phyloP scores from a whole-genome alignment of 768 basidiomycete genomes.

The Ramaria rubella region DNA sequence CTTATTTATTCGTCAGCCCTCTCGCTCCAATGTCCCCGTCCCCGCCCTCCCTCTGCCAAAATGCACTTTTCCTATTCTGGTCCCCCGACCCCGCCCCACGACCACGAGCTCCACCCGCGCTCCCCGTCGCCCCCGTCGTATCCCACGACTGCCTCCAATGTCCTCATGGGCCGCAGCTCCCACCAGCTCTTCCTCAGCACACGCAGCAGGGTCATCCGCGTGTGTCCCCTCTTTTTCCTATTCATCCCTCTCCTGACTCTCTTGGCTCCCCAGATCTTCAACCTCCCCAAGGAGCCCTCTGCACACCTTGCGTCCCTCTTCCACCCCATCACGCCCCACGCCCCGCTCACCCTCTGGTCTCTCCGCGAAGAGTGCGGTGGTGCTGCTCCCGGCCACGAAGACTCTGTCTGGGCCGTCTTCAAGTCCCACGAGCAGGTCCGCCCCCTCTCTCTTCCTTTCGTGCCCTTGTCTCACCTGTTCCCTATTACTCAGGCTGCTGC shows the following conservation, averaged over 20 bases:
- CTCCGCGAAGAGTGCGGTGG: constrained; percentile 28
- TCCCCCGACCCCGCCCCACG: not conserved
- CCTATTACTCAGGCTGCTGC: constrained; percentile 41
- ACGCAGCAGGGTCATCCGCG: constrained; percentile 49
- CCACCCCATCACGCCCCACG: constrained; percentile 33
- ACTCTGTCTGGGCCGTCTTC: constrained; percentile 52
- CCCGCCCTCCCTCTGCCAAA: not conserved
- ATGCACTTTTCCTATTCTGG: not conserved
- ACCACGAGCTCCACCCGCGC: not conserved
- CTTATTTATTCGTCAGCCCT: not conserved
- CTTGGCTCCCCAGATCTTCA: constrained; percentile 12
- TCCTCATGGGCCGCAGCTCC: constrained; percentile 9
- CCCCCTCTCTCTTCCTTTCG: constrained; percentile 11
- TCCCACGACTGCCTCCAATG: constrained; percentile 6
- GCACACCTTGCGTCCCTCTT: constrained; percentile 26
- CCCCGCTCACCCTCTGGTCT: constrained; percentile 45
- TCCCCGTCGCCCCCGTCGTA: constrained; percentile 2
- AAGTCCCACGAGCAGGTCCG: constrained; percentile 56
- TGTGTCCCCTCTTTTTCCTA: constrained; percentile 26
- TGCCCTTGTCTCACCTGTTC: constrained; percentile 5
- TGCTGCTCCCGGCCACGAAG: constrained; percentile 17
- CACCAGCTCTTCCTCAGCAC: constrained; percentile 36
- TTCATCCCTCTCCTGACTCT: constrained; percentile 5
- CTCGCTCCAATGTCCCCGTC: not conserved
- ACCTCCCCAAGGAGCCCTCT: constrained; percentile 11